Conservation (phyloP, 805 yeast species). For the Wickerhamomyces chaumierensis region DNA sequence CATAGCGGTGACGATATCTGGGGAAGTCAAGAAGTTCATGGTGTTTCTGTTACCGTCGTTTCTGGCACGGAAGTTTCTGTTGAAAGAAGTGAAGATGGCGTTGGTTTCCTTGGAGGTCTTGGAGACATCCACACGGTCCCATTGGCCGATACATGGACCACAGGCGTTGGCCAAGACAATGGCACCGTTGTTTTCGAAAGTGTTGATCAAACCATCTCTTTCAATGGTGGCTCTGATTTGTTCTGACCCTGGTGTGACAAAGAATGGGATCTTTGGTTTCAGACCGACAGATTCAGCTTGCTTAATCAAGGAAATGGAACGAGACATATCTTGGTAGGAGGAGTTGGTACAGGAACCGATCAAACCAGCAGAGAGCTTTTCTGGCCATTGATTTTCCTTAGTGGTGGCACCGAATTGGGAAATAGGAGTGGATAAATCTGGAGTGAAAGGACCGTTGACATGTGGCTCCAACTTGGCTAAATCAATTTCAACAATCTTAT, state of each 20-base stretch:
- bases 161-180: constrained; percentile 94
- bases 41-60: constrained; percentile 97
- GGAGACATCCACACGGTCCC: constrained; percentile 91
- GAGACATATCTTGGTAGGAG: constrained; percentile 95
- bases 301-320: constrained; percentile 84
- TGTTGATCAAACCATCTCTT: constrained; percentile 85
- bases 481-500: constrained; percentile 85
- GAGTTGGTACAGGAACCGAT: constrained; percentile 99
- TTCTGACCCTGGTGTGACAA: constrained; percentile 97
- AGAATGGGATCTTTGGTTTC: constrained; percentile 83
- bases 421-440: constrained; percentile 93
- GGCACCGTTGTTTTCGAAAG: constrained; percentile 88
- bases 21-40: constrained; percentile 94
- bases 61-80: constrained; percentile 97
- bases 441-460: constrained; percentile 97
- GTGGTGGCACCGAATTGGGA: constrained; percentile 75
- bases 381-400: constrained; percentile 89
- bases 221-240: constrained; percentile 97
- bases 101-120: constrained; percentile 93
- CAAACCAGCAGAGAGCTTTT: constrained; percentile 84
- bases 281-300: constrained; percentile 89
- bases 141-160: constrained; percentile 99
- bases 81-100: constrained; percentile 94
- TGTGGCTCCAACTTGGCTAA: constrained; percentile 86
- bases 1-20: constrained; percentile 91